Evolutionary conservation across 768 basidiomycete species (phyloP).

Genomic region (Leccinum arenicola): DNA sequence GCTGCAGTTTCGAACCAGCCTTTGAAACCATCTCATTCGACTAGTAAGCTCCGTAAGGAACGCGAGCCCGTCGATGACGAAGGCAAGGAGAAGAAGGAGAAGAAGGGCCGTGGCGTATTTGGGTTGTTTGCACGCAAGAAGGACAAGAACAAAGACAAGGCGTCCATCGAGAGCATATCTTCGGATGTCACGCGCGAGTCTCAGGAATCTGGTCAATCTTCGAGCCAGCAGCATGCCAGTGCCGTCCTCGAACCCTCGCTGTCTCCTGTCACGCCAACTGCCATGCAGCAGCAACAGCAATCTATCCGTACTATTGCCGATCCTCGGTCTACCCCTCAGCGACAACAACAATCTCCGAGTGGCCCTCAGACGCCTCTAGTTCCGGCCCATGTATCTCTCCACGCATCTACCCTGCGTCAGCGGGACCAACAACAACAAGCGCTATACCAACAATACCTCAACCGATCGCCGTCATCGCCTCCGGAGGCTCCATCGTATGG

Average conservation of each 20-base stretch:
- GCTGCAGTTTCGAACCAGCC: conserved; percentile 29
- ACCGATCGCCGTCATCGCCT: conserved; percentile 75
- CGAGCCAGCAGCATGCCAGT: conserved; percentile 36
- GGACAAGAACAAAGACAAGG: conserved; percentile 67
- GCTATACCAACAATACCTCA: conserved; percentile 86
- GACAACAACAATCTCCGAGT: conserved; percentile 21
- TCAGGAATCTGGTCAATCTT: conserved; percentile 62
- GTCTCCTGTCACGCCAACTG: conserved; percentile 52
- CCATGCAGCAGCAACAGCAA: conserved; percentile 60
- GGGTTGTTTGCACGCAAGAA: conserved; percentile 78
- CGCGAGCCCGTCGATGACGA: conserved; percentile 41
- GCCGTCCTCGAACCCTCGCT: conserved; percentile 26
- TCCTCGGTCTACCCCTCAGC: conserved; percentile 14
- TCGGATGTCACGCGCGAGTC: conserved; percentile 50
- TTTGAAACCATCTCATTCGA: conserved; percentile 9
- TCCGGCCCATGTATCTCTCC: conserved; percentile 51
- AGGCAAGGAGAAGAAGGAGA: conserved; percentile 58
- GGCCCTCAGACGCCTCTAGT: conserved; percentile 31
- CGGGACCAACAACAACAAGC: conserved; percentile 87
- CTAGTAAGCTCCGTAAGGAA: conserved; percentile 45
- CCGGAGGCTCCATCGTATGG: conserved; percentile 77
- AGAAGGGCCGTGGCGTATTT: conserved; percentile 73
- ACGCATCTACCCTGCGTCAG: conserved; percentile 70
- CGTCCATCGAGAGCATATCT: conserved; percentile 51
- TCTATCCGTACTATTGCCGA: conserved; percentile 24